Base-by-base conservation (phyloP, 352 stramenopile genomes). In the Pythium scleroteichum region DNA sequence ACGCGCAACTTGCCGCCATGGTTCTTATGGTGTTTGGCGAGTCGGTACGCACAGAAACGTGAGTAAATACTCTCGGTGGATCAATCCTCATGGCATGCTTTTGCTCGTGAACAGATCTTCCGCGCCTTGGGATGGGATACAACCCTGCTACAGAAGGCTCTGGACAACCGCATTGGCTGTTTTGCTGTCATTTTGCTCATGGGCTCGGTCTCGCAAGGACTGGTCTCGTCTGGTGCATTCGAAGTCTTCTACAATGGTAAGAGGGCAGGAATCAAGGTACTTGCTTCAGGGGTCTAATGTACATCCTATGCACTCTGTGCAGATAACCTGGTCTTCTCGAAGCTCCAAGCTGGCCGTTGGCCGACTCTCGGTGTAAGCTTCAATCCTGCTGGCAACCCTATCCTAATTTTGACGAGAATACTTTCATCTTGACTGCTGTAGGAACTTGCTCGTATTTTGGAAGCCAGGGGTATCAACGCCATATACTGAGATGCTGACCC, bases 211-310 rank as follows among this genome's bases (percentile, higher is more conserved):
- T 85, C 85, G 4, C 83, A 86, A 53, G 73, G 68, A 17, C 72
- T 94, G 49, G 66, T 87, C 42, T 79, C 85, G 13, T 81, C 82
- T 1, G 85, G 85, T 12, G 85, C 82, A 9, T 94, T 94, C 23
- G 85, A 94, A 68, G 80, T 94, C 27, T 90, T 82, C 59, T 90
- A 88, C 41, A 92, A 94, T 52, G 78, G 85, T 94, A 51, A 16
- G 57, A 1, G 9, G 22, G 12, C 14, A 24, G 14, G 44, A 50
- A 4, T n/a, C 22, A 51, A 22, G 22, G 20, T n/a, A 39, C 16
- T 26, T 46, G 19, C 5, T 23, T 5, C 16, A 38, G 22, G 33
- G 26, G 32, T 35, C 17, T 47, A 45, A 17, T 48, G 13, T 10
- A 32, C 1, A 29, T 45, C 14, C 3, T 57, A 8, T 50, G 16